A percentile compares a stretch with the other conserved stretches of the same genome.
Evolutionary conservation across 169 alveolate species (phyloP).

Genomic region (Plasmodium adleri): DNA sequence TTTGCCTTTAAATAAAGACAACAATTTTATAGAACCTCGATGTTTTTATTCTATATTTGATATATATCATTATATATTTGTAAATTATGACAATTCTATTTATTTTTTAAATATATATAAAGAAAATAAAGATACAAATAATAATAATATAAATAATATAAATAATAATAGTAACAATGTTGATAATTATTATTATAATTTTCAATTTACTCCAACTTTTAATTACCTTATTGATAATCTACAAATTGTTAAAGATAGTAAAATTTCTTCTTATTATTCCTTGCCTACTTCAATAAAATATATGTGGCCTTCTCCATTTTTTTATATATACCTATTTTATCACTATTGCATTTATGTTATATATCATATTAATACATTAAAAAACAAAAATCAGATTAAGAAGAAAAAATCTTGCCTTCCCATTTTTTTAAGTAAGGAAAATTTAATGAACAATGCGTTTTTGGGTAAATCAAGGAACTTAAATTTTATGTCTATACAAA

Average conservation of each 20-base stretch:
- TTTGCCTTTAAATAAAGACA: slow-evolving; percentile 67
- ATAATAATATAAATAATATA: too few relatives aligned
- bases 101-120: slow-evolving; percentile 52
- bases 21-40: slow-evolving; percentile 27
- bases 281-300: slow-evolving; percentile 61
- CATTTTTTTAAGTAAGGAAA: neutral
- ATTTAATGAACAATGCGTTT: neutral
- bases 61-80: slow-evolving; percentile 64
- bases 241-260: slow-evolving; percentile 28
- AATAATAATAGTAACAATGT: too few relatives aligned
- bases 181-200: slow-evolving; percentile 38
- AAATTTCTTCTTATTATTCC: slow-evolving; percentile 35
- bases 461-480: neutral
- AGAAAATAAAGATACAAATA: neutral
- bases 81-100: slow-evolving; percentile 67
- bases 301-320: slow-evolving; percentile 57
- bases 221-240: slow-evolving; percentile 24
- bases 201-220: slow-evolving; percentile 22
- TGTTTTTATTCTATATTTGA: slow-evolving; percentile 59
- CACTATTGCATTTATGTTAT: slow-evolving; percentile 19
- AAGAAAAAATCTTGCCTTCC: neutral
- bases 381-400: too few relatives aligned
- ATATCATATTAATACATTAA: slow-evolving; percentile 17
- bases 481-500: neutral
- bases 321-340: slow-evolving; percentile 58